Conservation (phyloP, 768 basidiomycete genomes). For the Trametes maxima region DNA sequence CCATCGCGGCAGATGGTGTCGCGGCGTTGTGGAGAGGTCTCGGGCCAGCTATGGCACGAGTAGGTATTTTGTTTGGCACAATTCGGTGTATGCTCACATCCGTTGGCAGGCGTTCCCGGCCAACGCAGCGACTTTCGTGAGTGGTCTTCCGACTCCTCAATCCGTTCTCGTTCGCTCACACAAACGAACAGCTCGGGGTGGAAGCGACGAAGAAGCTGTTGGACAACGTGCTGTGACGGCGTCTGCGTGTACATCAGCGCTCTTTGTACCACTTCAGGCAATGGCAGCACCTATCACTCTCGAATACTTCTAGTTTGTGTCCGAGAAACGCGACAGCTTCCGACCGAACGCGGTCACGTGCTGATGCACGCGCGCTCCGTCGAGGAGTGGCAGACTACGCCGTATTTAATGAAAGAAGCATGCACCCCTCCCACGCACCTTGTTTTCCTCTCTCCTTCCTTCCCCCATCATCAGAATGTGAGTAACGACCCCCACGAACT, state of each 20-base stretch:
- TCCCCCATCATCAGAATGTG: constrained; percentile 3
- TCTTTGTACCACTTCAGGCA: constrained; percentile 8
- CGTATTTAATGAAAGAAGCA: constrained; percentile 8
- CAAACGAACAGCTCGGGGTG: constrained; percentile 72
- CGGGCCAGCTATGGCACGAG: constrained; percentile 94
- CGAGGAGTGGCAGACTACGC: background rate
- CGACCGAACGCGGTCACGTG: constrained; percentile 7
- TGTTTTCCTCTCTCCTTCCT: background rate
- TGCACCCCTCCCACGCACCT: constrained; percentile 9
- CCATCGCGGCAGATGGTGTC: constrained; percentile 86
- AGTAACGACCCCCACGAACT: constrained; percentile 17
- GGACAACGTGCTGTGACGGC: constrained; percentile 59
- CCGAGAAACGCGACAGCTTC: background rate
- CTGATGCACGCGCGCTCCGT: background rate
- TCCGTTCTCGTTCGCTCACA: background rate
- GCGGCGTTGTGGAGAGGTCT: constrained; percentile 95
- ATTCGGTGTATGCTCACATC: background rate
- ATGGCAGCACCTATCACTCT: background rate
- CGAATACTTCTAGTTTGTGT: no score
- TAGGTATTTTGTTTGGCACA: constrained; percentile 40
- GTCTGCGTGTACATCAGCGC: background rate
- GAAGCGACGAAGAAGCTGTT: constrained; percentile 85
- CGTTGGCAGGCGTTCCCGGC: constrained; percentile 87
- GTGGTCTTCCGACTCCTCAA: constrained; percentile 34
- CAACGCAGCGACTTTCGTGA: constrained; percentile 91